These are phyloP conservation scores for Pichia cactophila DNA, from an alignment of 1,139 yeast species.

Conservation along the genomic window DNA sequence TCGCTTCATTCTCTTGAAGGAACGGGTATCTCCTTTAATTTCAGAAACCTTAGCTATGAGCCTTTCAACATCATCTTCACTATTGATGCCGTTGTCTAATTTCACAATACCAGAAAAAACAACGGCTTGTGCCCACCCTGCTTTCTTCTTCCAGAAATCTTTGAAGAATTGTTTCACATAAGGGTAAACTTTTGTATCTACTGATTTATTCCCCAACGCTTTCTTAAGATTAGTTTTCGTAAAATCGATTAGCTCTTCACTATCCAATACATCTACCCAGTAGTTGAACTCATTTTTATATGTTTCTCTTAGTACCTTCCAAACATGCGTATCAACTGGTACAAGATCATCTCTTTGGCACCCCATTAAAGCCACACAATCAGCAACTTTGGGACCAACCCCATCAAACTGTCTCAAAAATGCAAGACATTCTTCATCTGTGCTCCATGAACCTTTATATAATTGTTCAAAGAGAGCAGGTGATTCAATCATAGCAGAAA, in stretches of 20 bases:
- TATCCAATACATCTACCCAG: constrained; percentile 19
- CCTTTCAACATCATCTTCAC: constrained; percentile 18
- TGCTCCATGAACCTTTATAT: constrained; percentile 25
- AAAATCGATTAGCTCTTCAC: not conserved
- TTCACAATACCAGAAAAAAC: constrained; percentile 84
- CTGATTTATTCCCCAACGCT: constrained; percentile 20
- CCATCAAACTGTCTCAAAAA: constrained; percentile 67
- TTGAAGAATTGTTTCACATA: constrained; percentile 38
- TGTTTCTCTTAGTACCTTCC: constrained; percentile 80
- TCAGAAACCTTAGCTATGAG: constrained; percentile 11
- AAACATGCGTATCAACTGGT: constrained; percentile 96
- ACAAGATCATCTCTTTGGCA: constrained; percentile 81
- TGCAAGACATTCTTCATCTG: constrained; percentile 47
- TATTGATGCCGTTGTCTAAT: constrained; percentile 34
- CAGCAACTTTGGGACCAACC: constrained; percentile 98
- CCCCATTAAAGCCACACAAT: constrained; percentile 89
- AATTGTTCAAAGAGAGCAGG: constrained; percentile 31
- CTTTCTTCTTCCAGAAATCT: constrained; percentile 77
- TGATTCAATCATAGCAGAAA: constrained; percentile 39
- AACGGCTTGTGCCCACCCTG: constrained; percentile 98
- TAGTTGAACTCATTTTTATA: constrained; percentile 33
- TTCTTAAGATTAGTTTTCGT: constrained; percentile 31
- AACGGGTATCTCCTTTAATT: not conserved
- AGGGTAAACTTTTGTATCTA: constrained; percentile 13
- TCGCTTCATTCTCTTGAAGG: not conserved